phyloP scores from a whole-genome alignment of 768 basidiomycete species.

The Paxillus rubicundulus region DNA sequence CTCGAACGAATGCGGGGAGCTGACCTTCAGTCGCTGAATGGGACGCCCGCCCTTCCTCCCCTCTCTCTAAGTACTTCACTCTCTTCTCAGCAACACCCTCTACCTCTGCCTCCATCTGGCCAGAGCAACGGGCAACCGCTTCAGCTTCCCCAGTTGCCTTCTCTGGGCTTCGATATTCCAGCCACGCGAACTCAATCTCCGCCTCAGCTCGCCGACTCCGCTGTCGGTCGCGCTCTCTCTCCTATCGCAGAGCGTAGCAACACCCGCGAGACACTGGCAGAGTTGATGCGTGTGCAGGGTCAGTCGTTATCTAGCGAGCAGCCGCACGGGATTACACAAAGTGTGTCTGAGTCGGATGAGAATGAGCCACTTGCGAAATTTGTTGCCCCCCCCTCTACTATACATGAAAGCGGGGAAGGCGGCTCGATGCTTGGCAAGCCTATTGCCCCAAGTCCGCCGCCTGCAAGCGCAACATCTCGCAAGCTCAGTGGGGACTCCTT shows the following conservation, averaged over 20 bases:
- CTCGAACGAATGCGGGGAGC: constrained; percentile 57
- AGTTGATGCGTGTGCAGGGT: constrained; percentile 14
- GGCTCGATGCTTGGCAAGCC: constrained; percentile 15
- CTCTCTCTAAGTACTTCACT: constrained; percentile 12
- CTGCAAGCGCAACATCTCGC: constrained; percentile 21
- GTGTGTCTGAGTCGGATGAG: constrained; percentile 26
- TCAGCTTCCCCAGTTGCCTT: constrained; percentile 53
- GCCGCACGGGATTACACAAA: constrained; percentile 8
- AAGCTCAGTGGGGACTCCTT: constrained; percentile 38
- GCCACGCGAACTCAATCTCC: constrained; percentile 10
- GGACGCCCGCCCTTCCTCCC: constrained; percentile 19
- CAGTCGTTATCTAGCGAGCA: constrained; percentile 20
- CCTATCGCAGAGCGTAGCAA: constrained; percentile 62
- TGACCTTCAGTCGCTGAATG: constrained; percentile 16
- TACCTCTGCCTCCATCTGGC: constrained; percentile 16
- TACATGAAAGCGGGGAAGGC: constrained; percentile 19
- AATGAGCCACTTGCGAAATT: constrained; percentile 19
- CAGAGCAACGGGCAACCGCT: constrained; percentile 9
- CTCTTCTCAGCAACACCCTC: constrained; percentile 27
- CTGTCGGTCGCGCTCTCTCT: constrained; percentile 42
- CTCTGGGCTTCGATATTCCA: constrained; percentile 46
- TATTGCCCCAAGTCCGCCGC: constrained; percentile 26
- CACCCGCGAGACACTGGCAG: constrained; percentile 27
- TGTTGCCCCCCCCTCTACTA: constrained; percentile 14
- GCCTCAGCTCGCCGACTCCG: constrained; percentile 20